Evolutionary conservation across 148 eudicot species (phyloP).

Genomic region (Heliamphora exappendiculata): DNA sequence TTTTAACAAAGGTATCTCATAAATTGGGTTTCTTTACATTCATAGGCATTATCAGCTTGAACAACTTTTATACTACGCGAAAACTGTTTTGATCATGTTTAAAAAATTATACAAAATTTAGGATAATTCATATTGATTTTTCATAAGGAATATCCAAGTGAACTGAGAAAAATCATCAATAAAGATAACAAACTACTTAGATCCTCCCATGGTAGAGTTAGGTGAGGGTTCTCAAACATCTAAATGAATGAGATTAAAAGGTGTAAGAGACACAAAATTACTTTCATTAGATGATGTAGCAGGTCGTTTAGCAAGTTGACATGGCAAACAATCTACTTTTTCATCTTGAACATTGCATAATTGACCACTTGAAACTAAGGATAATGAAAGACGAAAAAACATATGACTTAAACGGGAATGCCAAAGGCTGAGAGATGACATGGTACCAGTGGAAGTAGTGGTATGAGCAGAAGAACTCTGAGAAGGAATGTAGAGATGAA

Average conservation of each 20-base stretch:
- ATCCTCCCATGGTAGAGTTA: not conserved
- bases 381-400: too few species aligned
- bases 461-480: too few species aligned
- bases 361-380: too few species aligned
- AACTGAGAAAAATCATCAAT: not conserved
- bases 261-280: not conserved
- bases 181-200: not conserved
- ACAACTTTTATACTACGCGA: not conserved
- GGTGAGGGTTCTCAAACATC: not conserved
- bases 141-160: not conserved
- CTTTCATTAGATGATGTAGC: not conserved
- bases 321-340: too few species aligned
- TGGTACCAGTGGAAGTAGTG: too few species aligned
- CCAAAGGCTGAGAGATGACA: too few species aligned
- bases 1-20: not conserved
- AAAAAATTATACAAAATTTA: not conserved
- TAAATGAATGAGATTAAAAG: not conserved
- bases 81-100: not conserved
- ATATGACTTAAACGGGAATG: too few species aligned
- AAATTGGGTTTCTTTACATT: not conserved
- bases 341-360: too few species aligned
- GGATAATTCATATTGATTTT: not conserved
- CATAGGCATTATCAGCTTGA: not conserved
- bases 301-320: not conserved
- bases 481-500: too few species aligned